Base-by-base conservation (phyloP, 2,329 filamentous ascomycete genomes). In the Aspergillus flavus region DNA sequence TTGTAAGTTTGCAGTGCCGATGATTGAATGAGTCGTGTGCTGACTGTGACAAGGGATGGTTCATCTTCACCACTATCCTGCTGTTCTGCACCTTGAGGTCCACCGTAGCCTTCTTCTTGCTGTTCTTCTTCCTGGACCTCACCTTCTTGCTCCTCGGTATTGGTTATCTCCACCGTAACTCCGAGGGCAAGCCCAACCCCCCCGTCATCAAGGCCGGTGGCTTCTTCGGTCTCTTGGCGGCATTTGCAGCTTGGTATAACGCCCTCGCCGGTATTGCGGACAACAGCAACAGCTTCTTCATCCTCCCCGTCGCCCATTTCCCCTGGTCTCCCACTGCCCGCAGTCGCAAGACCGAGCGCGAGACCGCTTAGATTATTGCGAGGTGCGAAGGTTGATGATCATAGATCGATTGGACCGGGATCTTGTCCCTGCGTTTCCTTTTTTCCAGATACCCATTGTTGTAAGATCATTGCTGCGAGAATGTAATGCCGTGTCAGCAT, bases 221-320 rank as follows among this genome's bases (percentile, higher is more conserved):
- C 59, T 84, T 88, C 65, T 94, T 95, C 74, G 92, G 92, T n/a
- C 84, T 95, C 65, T 71, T 95, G 7, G 88, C 92, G 1, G 91
- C 92, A 0, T 95, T 96, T 75, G 74, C 92, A 61, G 92, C 92
- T 4, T 96, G 92, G 92, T 96, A 94, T 80, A 93, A 93, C 72
- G 92, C 92, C 43, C 83, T 94, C 64, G 91, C 91, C 58, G 92
- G 92, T 86, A 87, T 95, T 62, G 89, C 90, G 65, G 92, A 95
- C 70, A 78, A 73, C 58, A 81, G 76, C 69, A 84, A 84, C 75
- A 95, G 92, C 83, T 97, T 97, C 88, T 95, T 97, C 84, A 85
- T 95, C 78, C 88, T 96, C 66, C 94, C 94, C 58, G 93, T 97
- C 67, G 89, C 91, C 72, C 93, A 97, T 84, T 96, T 97, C 85